These are phyloP conservation scores for Phytopythium ostracodes DNA, from an alignment of 352 stramenopile species.

Conservation along the genomic window DNA sequence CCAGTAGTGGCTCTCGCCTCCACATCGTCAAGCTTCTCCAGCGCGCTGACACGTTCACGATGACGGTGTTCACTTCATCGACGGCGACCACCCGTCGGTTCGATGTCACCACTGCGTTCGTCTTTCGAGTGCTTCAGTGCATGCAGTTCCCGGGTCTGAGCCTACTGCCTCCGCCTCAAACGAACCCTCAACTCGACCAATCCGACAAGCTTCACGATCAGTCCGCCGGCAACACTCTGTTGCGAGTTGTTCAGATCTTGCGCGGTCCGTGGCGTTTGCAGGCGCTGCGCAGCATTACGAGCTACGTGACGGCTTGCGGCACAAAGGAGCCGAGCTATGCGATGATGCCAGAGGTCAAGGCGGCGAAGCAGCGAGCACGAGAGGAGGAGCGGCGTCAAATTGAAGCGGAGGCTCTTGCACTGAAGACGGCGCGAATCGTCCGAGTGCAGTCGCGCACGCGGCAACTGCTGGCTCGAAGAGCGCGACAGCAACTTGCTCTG, in stretches of 20 bases:
- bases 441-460: slow-evolving; percentile 31
- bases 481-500: slow-evolving; percentile 32
- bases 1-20: background rate
- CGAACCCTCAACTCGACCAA: background rate
- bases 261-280: slow-evolving; percentile 12
- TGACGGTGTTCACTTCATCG: slow-evolving; percentile 34
- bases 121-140: slow-evolving; percentile 33
- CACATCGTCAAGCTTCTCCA: slow-evolving; percentile 32
- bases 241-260: slow-evolving; percentile 15
- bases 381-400: background rate
- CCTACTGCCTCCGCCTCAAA: slow-evolving; percentile 9
- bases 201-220: too few species aligned
- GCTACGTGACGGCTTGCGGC: slow-evolving; percentile 33
- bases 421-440: slow-evolving; percentile 21
- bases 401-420: slow-evolving; percentile 1
- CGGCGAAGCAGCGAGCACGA: slow-evolving; percentile 10
- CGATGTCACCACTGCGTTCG: slow-evolving; percentile 32
- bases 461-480: slow-evolving; percentile 24
- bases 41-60: slow-evolving; percentile 22
- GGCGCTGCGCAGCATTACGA: slow-evolving; percentile 28
- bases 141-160: slow-evolving; percentile 21
- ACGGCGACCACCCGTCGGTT: slow-evolving; percentile 27
- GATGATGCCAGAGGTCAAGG: slow-evolving; percentile 37
- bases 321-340: slow-evolving; percentile 21
- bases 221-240: background rate